phyloP scores from a whole-genome alignment of 768 basidiomycete species.

The Trametes punicea region DNA sequence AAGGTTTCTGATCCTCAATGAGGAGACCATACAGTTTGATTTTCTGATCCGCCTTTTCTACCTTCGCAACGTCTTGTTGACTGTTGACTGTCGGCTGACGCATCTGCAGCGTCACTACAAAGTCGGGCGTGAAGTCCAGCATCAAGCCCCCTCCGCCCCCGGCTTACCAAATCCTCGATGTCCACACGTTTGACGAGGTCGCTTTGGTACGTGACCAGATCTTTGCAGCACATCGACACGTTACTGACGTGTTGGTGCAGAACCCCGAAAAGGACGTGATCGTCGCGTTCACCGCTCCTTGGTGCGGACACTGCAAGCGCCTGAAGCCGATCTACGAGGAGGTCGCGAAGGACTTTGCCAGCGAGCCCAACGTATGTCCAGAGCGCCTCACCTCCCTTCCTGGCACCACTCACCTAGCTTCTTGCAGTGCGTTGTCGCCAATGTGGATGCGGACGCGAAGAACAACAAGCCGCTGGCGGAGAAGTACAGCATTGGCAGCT shows the following conservation, averaged over 20 bases:
- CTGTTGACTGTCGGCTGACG: neutral
- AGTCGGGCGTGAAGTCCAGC: constrained; percentile 81
- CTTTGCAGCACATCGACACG: neutral
- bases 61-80: too few relatives aligned
- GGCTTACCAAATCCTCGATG: constrained; percentile 62
- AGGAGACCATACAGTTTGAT: constrained; percentile 8
- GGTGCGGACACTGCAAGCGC: constrained; percentile 95
- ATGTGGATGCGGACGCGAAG: constrained; percentile 85
- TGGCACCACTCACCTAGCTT: neutral
- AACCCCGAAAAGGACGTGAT: constrained; percentile 77
- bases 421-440: constrained; percentile 79
- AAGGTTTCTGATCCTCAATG: constrained; percentile 17
- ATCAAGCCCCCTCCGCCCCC: constrained; percentile 84
- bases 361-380: constrained; percentile 66
- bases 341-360: constrained; percentile 74
- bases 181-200: constrained; percentile 70
- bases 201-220: constrained; percentile 47
- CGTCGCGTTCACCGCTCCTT: constrained; percentile 79
- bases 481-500: constrained; percentile 73
- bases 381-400: neutral
- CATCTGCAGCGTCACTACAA: constrained; percentile 57
- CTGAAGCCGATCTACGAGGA: constrained; percentile 87
- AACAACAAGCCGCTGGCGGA: constrained; percentile 67
- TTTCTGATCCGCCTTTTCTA: neutral
- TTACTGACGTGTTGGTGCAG: constrained; percentile 32